Base-by-base conservation (phyloP, 2,329 filamentous ascomycete species). In the Cytospora mali region DNA sequence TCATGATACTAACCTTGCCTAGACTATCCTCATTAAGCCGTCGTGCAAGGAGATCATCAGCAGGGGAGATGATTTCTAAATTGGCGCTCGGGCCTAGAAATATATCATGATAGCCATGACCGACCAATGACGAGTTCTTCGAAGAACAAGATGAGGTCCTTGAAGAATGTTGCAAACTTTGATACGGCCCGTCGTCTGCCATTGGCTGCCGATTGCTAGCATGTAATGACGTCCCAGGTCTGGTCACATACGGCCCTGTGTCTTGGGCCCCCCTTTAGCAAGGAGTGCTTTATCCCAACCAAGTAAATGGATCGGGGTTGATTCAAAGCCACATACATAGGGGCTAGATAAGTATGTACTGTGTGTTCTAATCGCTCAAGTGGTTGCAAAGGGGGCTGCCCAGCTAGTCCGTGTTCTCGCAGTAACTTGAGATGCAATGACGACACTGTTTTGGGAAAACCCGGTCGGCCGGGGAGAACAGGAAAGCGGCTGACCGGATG, bases 1-100 rank as follows among this genome's bases (percentile, higher is more conserved):
- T 27, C 53, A 63, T 57, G 68, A 70, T 57, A 28, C 67, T 56
- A 11, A 33, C 46, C 33, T 16, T n/a, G 28, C n/a, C 1, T 65
- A 92, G 88, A 91, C 90, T 35, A 90, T 93, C 69, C 76, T 94
- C 68, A 85, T 94, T 66, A 83, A 90, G 70, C 90, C 90, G 59
- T 93, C 82, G 64, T 89, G 93, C 61, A 96, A 96, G 82, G 92
- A 96, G 80, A 88, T 96, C 68, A 89, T 96, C 71, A 93, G 89
- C 75, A 87, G 91, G 66, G 92, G 92, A 68, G 90, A 95, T 59
- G 92, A 96, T 74, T 96, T 92, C 75, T 96, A 85, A 61, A 42
- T 33, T 42, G 33, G 25, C 2, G 27, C 14, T 46, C 23, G 52
- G 48, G 48, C 51, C 48, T 52, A 27, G 2, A 42, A 31, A 31